Evolutionary conservation across 192 early-diverging fungal genomes (phyloP).

Genomic region (Coemansia sp.): DNA sequence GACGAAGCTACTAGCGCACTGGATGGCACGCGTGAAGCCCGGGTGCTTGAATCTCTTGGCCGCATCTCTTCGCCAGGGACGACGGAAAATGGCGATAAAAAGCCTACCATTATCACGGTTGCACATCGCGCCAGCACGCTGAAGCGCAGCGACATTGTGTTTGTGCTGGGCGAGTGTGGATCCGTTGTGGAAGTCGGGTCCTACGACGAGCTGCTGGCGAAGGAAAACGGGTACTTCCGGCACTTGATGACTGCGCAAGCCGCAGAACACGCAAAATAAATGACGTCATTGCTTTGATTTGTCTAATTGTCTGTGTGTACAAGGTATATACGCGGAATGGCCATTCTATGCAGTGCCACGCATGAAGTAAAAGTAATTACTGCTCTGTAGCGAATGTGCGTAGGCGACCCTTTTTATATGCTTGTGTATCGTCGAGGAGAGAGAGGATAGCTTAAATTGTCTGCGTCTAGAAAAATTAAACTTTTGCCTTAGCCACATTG

Average conservation of each 20-base stretch:
- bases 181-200: constrained; percentile 65
- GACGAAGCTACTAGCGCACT: constrained; percentile 81
- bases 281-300: neutral
- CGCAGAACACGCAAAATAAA: constrained; percentile 18
- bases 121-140: constrained; percentile 81
- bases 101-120: constrained; percentile 69
- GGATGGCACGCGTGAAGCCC: constrained; percentile 65
- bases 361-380: neutral
- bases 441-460: neutral
- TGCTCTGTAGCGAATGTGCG: neutral
- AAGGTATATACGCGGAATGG: neutral
- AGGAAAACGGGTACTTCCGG: constrained; percentile 57
- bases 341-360: neutral
- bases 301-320: neutral
- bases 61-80: constrained; percentile 11
- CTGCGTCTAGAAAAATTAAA: neutral
- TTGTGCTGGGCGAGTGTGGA: constrained; percentile 63
- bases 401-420: neutral
- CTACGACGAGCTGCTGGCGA: constrained; percentile 63
- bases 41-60: constrained; percentile 68
- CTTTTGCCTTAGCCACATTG: neutral
- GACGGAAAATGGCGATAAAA: constrained; percentile 10
- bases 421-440: neutral
- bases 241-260: constrained; percentile 52
- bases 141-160: constrained; percentile 69